These are phyloP conservation scores for Pichia sp. DNA, from an alignment of 1,139 yeast genomes.

Conservation along the genomic window DNA sequence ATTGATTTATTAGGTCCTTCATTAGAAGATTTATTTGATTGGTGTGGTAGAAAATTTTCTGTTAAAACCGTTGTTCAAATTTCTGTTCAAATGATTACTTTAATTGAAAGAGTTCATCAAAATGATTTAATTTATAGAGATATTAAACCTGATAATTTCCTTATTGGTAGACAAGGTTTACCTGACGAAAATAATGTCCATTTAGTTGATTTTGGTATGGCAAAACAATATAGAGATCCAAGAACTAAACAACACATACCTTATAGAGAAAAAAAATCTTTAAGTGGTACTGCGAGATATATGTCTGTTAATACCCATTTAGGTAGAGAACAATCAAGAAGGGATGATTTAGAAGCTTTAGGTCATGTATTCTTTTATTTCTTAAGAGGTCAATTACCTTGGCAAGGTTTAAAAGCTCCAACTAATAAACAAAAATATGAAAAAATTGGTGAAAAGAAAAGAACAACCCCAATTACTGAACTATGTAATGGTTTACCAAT, in stretches of 20 bases:
- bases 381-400: conserved; percentile 87
- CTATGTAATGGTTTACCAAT: conserved; percentile 63
- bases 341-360: conserved; percentile 92
- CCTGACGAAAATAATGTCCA: conserved; percentile 48
- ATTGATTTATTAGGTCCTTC: conserved; percentile 94
- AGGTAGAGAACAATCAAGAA: conserved; percentile 92
- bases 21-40: conserved; percentile 90
- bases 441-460: conserved; percentile 81
- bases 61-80: conserved; percentile 86
- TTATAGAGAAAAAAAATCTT: conserved; percentile 70
- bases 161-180: conserved; percentile 62
- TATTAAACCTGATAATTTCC: conserved; percentile 91
- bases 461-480: conserved; percentile 62
- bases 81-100: conserved; percentile 84
- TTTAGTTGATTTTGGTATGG: conserved; percentile 60
- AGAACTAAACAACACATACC: conserved; percentile 55
- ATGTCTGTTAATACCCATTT: conserved; percentile 97
- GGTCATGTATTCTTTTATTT: conserved; percentile 96
- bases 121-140: conserved; percentile 89
- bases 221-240: conserved; percentile 61
- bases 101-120: conserved; percentile 83
- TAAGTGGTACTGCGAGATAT: conserved; percentile 95
- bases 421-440: conserved; percentile 95
- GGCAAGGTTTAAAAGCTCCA: conserved; percentile 99
- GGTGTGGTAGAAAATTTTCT: conserved; percentile 92